Conservation (phyloP, 192 early-diverging fungal species). For the Ambispora gerdemannii region DNA sequence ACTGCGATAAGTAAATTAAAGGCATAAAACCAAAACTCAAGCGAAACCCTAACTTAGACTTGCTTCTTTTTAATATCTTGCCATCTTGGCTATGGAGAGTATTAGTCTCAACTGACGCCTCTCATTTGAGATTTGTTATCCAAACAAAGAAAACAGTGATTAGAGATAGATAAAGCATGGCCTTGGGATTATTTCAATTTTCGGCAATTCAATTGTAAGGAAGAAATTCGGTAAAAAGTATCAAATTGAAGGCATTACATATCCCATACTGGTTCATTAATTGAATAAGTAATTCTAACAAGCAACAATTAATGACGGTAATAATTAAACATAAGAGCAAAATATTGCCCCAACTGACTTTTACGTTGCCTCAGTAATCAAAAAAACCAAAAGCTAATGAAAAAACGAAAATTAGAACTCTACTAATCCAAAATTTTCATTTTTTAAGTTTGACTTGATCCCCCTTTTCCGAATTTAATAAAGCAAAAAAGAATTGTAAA, state of each 20-base stretch:
- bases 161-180: background rate
- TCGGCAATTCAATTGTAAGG: background rate
- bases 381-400: background rate
- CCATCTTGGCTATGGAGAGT: slow-evolving; percentile 8
- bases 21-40: slow-evolving; percentile 23
- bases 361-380: background rate
- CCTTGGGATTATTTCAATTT: background rate
- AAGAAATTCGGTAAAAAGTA: slow-evolving; percentile 18
- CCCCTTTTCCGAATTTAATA: slow-evolving; percentile 8
- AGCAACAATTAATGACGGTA: slow-evolving; percentile 23
- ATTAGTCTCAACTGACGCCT: slow-evolving; percentile 7
- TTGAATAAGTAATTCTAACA: slow-evolving; percentile 20
- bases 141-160: slow-evolving; percentile 18
- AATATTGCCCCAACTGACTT: background rate
- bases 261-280: slow-evolving; percentile 25
- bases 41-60: slow-evolving; percentile 4
- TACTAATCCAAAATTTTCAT: slow-evolving; percentile 20
- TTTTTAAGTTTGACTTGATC: background rate
- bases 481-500: slow-evolving; percentile 2
- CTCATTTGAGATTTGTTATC: slow-evolving; percentile 14
- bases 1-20: slow-evolving; percentile 10
- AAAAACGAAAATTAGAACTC: background rate
- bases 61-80: slow-evolving; percentile 12
- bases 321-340: slow-evolving; percentile 19
- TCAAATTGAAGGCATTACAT: slow-evolving; percentile 22